Percentiles rank a stretch among this genome's conserved stretches.
Evolutionary conservation across 2,329 filamentous ascomycete genomes (phyloP).

Genomic region (Colletotrichum horii): DNA sequence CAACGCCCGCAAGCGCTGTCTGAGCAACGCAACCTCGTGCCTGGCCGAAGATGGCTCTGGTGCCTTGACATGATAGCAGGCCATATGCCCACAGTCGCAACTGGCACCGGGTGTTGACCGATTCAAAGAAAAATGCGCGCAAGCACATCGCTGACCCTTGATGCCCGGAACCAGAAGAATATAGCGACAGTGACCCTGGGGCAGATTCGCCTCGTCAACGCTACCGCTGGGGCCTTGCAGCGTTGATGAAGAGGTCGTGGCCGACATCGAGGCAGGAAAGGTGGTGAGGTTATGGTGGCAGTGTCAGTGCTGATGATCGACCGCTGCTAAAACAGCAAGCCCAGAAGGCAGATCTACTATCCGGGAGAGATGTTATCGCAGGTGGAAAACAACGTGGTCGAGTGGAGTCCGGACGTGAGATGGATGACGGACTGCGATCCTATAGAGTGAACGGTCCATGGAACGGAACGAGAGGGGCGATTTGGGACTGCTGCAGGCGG

Average conservation of each 20-base stretch:
- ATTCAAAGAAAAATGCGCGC: slow-evolving; percentile 62
- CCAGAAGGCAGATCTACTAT: background rate
- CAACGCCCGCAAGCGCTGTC: slow-evolving; percentile 47
- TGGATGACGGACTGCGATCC: background rate
- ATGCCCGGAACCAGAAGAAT: slow-evolving; percentile 62
- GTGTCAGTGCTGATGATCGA: background rate
- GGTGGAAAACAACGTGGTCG: background rate
- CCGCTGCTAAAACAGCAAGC: background rate
- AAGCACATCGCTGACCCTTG: slow-evolving; percentile 63
- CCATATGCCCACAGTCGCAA: slow-evolving; percentile 65
- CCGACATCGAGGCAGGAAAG: slow-evolving; percentile 26
- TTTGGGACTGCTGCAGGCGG: background rate
- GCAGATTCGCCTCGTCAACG: slow-evolving; percentile 52
- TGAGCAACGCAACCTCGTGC: slow-evolving; percentile 54
- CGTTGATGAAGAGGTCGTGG: slow-evolving; percentile 30
- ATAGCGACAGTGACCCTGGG: slow-evolving; percentile 64
- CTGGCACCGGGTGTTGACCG: slow-evolving; percentile 56
- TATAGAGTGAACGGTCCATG: slow-evolving; percentile 2
- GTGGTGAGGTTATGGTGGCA: background rate
- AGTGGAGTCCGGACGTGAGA: background rate
- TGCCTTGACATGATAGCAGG: slow-evolving; percentile 62
- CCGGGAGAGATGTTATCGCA: background rate
- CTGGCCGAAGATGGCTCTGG: slow-evolving; percentile 47
- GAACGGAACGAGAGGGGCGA: background rate
- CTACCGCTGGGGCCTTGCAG: slow-evolving; percentile 25